phyloP scores from a whole-genome alignment of 176 grass and related monocot species.

The Carex littledalei region DNA sequence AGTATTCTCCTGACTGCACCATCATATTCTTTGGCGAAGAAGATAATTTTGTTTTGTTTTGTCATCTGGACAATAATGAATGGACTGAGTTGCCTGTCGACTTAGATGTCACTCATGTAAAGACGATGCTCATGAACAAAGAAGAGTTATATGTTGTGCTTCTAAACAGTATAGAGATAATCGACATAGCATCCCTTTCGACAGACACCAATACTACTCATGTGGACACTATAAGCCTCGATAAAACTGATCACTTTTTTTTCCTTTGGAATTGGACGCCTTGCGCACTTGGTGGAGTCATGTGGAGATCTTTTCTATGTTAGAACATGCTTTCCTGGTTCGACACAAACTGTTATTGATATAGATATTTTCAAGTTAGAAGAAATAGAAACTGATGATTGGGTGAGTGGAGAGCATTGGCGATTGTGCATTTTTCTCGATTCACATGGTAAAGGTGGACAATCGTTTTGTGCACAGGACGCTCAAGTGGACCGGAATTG shows the following conservation, averaged over 20 bases:
- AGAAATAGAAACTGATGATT: neutral
- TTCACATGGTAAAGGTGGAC: neutral
- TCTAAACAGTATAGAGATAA: neutral
- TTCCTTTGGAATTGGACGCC: neutral
- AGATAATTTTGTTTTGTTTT: slow-evolving; percentile 17
- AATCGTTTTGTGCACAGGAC: neutral
- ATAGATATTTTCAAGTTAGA: slow-evolving; percentile 6
- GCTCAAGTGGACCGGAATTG: neutral
- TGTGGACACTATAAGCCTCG: neutral
- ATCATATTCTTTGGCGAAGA: neutral
- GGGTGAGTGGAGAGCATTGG: slow-evolving; percentile 23
- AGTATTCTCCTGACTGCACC: neutral
- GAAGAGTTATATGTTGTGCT: neutral
- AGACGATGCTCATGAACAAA: neutral
- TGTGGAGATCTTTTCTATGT: neutral
- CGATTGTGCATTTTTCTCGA: neutral
- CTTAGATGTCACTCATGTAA: neutral
- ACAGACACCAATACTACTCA: no score
- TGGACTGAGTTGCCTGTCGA: neutral
- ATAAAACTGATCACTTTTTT: neutral
- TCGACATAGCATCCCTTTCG: neutral
- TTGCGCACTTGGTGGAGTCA: neutral
- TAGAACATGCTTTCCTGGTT: neutral
- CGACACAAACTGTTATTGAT: neutral
- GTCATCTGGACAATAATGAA: neutral